phyloP scores from a whole-genome alignment of 2,329 filamentous ascomycete species.

The Monosporascus sp. region DNA sequence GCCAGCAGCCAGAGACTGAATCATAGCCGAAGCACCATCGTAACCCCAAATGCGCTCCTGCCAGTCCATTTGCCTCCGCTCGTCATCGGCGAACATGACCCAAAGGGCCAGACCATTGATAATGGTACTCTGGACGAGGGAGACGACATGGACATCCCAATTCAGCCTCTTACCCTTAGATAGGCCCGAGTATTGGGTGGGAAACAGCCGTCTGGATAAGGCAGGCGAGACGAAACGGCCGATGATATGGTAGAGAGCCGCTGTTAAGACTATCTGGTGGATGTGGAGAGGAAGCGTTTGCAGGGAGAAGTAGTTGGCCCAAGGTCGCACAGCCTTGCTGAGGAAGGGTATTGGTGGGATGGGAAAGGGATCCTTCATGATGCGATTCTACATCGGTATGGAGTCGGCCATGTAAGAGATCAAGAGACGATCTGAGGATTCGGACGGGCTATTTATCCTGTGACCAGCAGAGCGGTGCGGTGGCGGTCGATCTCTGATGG shows the following conservation, averaged over 20 bases:
- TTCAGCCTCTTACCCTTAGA: conserved; percentile 63
- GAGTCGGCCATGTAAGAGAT: background rate
- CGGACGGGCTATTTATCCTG: no score
- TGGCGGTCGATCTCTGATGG: no score
- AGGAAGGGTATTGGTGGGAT: conserved; percentile 56
- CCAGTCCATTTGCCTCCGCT: conserved; percentile 61
- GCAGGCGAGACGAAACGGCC: conserved; percentile 62
- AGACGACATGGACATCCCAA: conserved; percentile 84
- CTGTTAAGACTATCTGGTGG: conserved; percentile 67
- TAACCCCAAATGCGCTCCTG: conserved; percentile 73
- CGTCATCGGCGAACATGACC: conserved; percentile 63
- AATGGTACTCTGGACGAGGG: conserved; percentile 68
- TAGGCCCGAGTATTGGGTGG: conserved; percentile 57
- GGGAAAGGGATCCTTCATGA: conserved; percentile 70
- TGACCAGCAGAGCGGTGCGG: no score
- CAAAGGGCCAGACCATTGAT: conserved; percentile 71
- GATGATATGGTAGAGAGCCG: conserved; percentile 63
- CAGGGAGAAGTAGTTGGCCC: conserved; percentile 57
- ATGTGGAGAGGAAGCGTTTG: conserved; percentile 68
- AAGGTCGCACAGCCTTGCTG: conserved; percentile 53
- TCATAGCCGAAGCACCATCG: conserved; percentile 63
- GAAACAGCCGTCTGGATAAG: conserved; percentile 58
- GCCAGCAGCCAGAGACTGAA: conserved; percentile 70
- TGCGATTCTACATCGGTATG: background rate
- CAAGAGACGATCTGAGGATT: no score